Evolutionary conservation across 768 basidiomycete genomes (phyloP), one percentile per base, ranked within the genome.

Genomic region (Boletus pseudopeckii): DNA sequence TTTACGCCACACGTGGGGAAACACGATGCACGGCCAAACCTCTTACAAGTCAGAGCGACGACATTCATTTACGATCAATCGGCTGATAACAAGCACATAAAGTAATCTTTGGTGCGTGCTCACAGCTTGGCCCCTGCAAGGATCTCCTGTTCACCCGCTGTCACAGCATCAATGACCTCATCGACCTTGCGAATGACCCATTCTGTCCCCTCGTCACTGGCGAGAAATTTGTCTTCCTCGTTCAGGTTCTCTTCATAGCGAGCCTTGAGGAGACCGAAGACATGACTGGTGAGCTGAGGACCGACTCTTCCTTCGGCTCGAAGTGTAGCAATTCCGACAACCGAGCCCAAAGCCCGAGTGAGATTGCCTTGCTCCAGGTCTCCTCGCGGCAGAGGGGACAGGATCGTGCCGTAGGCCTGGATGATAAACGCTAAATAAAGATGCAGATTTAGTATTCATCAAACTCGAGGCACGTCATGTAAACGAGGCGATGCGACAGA

Each of bases 161-260:
- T 78, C 61, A 90, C 82, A 54, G 84, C 84, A 70, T 90, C 88
- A 58, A 87, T 76, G 71, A 93, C 81, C 63, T 84, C 77, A 74
- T 95, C 92, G 49, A 92, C 83, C 45, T 82, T 87, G 64, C 86
- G 84, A 63, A 94, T 75, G 47, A 94, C 85, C 92, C 92, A 95
- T 72, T 88, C 88, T 18, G 88, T 81, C 33, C 92, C 92, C 69
- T 92, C 88, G 66, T 93, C 92, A 55, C 80, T 88, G 22, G 88
- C 77, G 38, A 95, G 80, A 86, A 87, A 95, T 53, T 72, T 76
- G 67, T 92, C 90, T 70, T 88, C 89, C 61, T 80, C 79, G 59
- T 73, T 84, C 59, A 82, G 75, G 34, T 79, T 77, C 48, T 80
- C 78, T 43, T 76, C 75, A 45, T 79, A 64, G 51, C 87, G 85